Base-by-base conservation (phyloP, 306 rosid species). In the Sophora flavescens region DNA sequence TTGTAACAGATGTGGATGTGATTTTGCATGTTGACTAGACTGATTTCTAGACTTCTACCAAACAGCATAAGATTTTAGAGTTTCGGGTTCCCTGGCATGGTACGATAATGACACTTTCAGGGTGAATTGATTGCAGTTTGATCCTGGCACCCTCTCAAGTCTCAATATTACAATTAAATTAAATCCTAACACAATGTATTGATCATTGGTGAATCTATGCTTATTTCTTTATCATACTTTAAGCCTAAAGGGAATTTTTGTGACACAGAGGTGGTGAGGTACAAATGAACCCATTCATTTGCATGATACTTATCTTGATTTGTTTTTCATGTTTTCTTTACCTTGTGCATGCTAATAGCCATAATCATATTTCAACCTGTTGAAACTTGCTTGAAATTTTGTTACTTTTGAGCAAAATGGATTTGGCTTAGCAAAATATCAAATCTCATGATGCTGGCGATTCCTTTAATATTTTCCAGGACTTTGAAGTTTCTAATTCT, bases 401-500 rank as follows among this genome's bases (percentile, higher is more conserved):
- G 82, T 38, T 68, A 13, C 78, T 72, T 36, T 51, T 51, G 45
- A 41, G 42, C 44, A 47, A 32, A 58, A 63, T 32, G 36, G 58
- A 53, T 52, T 67, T 44, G 28, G 48, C 33, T 62, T 56, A 70
- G 38, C 35, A 60, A 36, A 72, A 17, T 35, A 58, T 26, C 32
- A 77, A 15, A 51, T 45, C 72, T 26, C 17, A 13, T 28, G 62
- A 51, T 72, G 41, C 50, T 39, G 70, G 18, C 76, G 5, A 6
- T 33, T 32, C 78, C 48, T 76, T 66, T 48, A 70, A 36, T 53
- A 74, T 17, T 53, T 70, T 68, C 11, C 2, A 6, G 41, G 67
- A 59, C 13, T 17, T 15, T 48, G 18, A 38, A 71, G 72, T 68
- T 59, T 61, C 74, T 86, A 36, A 75, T 75, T 73, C 63, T 22